A percentile compares a stretch with the other conserved stretches of the same genome.
Conservation (phyloP, 495 filamentous ascomycete genomes). For the Darksidea phi region DNA sequence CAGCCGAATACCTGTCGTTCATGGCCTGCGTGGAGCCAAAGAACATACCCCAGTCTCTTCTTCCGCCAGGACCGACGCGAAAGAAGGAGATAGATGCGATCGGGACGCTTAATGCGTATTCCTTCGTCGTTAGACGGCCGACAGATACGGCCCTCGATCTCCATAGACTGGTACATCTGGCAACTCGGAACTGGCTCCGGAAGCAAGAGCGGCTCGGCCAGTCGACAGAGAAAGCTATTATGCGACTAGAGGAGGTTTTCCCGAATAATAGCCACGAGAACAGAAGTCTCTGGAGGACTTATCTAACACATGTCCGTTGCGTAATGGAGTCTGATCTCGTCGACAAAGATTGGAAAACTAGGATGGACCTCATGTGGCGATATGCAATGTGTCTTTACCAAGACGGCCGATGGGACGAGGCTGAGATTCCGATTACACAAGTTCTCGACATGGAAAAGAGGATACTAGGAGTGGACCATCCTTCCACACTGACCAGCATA, state of each 20-base stretch:
- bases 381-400: no score
- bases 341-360: background rate
- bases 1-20: slow-evolving; percentile 35
- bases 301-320: slow-evolving; percentile 37
- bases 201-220: no score
- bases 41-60: slow-evolving; percentile 37
- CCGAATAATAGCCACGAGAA: slow-evolving; percentile 34
- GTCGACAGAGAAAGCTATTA: slow-evolving; percentile 28
- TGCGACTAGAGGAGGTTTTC: slow-evolving; percentile 31
- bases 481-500: background rate
- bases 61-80: slow-evolving; percentile 10
- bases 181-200: slow-evolving; percentile 44
- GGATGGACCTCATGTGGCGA: background rate
- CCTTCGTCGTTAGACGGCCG: slow-evolving; percentile 37
- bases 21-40: slow-evolving; percentile 39
- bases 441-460: background rate
- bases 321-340: background rate
- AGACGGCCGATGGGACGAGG: background rate
- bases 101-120: slow-evolving; percentile 38
- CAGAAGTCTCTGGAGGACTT: slow-evolving; percentile 36
- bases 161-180: slow-evolving; percentile 46
- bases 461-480: background rate
- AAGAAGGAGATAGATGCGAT: slow-evolving; percentile 37
- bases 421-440: background rate
- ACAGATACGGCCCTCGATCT: slow-evolving; percentile 26